phyloP scores from a whole-genome alignment of 2,329 filamentous ascomycete genomes.

The Sclerotinia borealis region DNA sequence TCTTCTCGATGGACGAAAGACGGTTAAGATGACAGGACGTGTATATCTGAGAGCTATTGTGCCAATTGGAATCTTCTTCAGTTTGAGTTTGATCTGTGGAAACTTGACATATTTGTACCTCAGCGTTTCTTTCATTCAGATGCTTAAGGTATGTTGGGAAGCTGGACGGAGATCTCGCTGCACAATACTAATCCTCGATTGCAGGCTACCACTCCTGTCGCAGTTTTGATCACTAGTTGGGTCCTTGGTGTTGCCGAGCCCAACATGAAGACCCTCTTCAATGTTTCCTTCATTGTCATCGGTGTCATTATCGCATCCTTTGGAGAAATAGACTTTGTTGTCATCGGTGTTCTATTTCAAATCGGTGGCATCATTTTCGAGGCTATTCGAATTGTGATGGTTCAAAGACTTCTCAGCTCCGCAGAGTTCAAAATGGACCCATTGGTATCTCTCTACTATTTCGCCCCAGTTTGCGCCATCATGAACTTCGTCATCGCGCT shows the following conservation, averaged over 20 bases:
- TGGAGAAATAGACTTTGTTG: constrained; percentile 90
- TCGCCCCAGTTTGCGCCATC: constrained; percentile 73
- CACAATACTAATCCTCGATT: constrained; percentile 12
- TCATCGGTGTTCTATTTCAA: constrained; percentile 74
- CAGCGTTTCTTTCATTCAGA: constrained; percentile 95
- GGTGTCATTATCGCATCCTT: constrained; percentile 92
- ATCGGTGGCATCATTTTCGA: constrained; percentile 74
- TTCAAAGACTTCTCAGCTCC: constrained; percentile 74
- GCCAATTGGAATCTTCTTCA: constrained; percentile 94
- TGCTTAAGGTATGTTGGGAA: constrained; percentile 72
- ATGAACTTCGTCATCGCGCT: constrained; percentile 74
- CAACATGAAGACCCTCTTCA: constrained; percentile 80
- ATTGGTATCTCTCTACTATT: constrained; percentile 84
- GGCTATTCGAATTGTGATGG: constrained; percentile 76
- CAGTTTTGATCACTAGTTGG: constrained; percentile 87
- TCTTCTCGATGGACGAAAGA: constrained; percentile 88
- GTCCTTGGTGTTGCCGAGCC: constrained; percentile 70
- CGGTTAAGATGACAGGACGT: constrained; percentile 92
- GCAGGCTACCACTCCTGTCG: constrained; percentile 88
- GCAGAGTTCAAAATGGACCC: constrained; percentile 90
- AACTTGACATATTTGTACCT: constrained; percentile 95
- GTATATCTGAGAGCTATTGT: constrained; percentile 92
- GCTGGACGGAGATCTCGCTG: background rate
- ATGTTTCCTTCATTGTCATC: constrained; percentile 90
- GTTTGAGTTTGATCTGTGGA: constrained; percentile 89